Base-by-base conservation (phyloP, 2,329 filamentous ascomycete species). In the Drechslerella coelobrocha region DNA sequence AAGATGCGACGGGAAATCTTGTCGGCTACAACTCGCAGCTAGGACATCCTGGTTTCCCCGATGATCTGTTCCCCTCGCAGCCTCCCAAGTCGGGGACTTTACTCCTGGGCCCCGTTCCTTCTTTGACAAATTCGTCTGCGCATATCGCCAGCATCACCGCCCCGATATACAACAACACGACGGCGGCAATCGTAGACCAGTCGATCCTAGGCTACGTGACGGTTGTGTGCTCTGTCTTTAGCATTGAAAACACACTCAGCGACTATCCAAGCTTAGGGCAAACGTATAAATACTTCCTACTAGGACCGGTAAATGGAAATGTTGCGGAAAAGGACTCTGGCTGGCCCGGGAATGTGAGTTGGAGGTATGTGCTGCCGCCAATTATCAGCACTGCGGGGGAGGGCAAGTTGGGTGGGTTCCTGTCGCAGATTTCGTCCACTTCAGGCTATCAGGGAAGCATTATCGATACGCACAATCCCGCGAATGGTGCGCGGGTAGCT, bases 141-240 rank as follows among this genome's bases (percentile, higher is more conserved):
- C 59, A 71, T 27, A 43, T 71, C 10, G 59, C 54, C 2, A 71
- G 66, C 17, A 54, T 71, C 29, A 71, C 66, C 2, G 27, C 50
- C 2, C 66, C 66, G 3, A 71, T 71, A 12, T 71, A 71, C 27
- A 71, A 71, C 52, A 71, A 71, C 31, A 71, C 66, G n/a, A 71
- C 66, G 3, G 59, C 66, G 1, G 66, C 66, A 2, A 53, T 71
- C 9, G 53, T 37, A 2, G 29, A 63, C 21, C 63, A 63, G 43
- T 54, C 66, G 12, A 71, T 71, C n/a, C 52, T 71, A 5, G 66
- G 66, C 23, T 71, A 71, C 26, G 41, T 71, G 29, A 71, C 66
- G 29, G 66, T 63, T 17, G 21, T 71, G 14, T 62, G 59, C 37
- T 57, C 59, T 17, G 37, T 71, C 17, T 63, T 63, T 27, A 71